Evolutionary conservation across 2,329 filamentous ascomycete genomes (phyloP).

Genomic region (Pseudogymnoascus destructans): DNA sequence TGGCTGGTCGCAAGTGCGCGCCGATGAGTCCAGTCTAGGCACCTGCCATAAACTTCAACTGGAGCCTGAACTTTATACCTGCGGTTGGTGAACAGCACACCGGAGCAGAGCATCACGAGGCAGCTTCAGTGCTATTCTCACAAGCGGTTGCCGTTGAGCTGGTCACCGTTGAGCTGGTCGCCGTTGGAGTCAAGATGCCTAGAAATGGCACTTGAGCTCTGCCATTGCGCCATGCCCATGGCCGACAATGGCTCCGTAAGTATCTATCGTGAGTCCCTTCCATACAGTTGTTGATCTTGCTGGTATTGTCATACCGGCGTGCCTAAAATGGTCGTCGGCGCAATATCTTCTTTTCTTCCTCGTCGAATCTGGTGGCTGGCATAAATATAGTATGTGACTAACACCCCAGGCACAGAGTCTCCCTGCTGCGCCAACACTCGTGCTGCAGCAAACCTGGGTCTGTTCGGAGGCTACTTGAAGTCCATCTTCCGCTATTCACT

Average conservation of each 20-base stretch:
- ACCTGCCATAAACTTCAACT: neutral
- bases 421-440: neutral
- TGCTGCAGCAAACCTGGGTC: neutral
- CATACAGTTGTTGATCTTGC: neutral
- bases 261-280: constrained; percentile 3
- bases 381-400: constrained; percentile 2
- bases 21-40: constrained; percentile 3
- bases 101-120: neutral
- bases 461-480: neutral
- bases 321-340: neutral
- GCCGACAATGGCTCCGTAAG: neutral
- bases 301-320: neutral
- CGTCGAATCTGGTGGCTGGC: neutral
- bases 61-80: constrained; percentile 1
- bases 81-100: neutral
- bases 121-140: neutral
- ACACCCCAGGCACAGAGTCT: neutral
- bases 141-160: neutral
- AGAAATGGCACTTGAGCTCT: neutral
- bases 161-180: neutral
- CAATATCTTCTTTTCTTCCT: neutral
- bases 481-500: neutral
- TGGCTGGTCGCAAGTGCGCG: constrained; percentile 27
- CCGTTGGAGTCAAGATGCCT: neutral
- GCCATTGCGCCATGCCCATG: neutral